Evolutionary conservation across 768 basidiomycete genomes (phyloP).

Genomic region (Psilocybe sp.): DNA sequence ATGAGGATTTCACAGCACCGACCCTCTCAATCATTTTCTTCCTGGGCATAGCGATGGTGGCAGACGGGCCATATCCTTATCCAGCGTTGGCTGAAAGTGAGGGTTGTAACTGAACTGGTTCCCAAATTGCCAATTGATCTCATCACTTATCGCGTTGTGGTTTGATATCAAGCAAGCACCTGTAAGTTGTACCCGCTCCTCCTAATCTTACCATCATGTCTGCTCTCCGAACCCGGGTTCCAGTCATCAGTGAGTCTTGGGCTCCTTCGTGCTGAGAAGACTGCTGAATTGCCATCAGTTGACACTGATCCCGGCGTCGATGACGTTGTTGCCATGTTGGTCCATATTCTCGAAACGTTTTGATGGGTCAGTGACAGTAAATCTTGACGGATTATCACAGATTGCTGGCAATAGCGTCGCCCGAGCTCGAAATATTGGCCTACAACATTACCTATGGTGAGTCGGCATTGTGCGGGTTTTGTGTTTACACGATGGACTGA

Average conservation of each 20-base stretch:
- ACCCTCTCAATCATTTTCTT: no score
- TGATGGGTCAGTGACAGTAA: not conserved
- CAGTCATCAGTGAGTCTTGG: constrained; percentile 62
- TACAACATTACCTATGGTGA: constrained; percentile 75
- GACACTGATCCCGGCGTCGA: constrained; percentile 89
- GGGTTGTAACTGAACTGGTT: no score
- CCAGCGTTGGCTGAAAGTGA: no score
- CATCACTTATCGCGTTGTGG: no score
- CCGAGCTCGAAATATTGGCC: constrained; percentile 78
- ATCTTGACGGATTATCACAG: constrained; percentile 29
- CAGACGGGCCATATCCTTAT: no score
- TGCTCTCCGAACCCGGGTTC: constrained; percentile 76
- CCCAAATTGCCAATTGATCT: no score
- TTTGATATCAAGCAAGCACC: no score
- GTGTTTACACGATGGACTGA: not conserved
- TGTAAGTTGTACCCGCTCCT: not conserved
- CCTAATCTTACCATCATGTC: constrained; percentile 23
- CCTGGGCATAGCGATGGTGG: no score
- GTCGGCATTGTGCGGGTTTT: constrained; percentile 13
- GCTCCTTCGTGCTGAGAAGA: not conserved
- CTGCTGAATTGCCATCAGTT: constrained; percentile 37
- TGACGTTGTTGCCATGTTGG: constrained; percentile 75
- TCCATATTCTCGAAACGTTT: not conserved
- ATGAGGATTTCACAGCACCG: no score
- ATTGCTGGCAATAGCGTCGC: constrained; percentile 75